Evolutionary conservation across 306 rosid species (phyloP), one percentile per base, ranked within the genome.

Genomic region (Fragaria ananassa): DNA sequence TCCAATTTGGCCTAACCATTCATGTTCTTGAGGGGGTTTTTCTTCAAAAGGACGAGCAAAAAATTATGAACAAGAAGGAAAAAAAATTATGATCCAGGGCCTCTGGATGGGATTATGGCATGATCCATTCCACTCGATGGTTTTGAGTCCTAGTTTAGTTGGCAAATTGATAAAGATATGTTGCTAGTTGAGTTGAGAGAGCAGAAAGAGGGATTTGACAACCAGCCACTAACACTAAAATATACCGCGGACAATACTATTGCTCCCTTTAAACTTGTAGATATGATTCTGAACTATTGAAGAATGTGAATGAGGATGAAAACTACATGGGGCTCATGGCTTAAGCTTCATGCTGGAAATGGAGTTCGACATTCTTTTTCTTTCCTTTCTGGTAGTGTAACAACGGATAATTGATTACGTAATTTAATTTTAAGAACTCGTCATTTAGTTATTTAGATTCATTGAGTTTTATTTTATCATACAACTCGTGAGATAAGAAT

Each of bases 61-160:
- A 75, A 31, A 41, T 42, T 71, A 63, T 65, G 67, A 58, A 37
- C 29, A 68, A 70, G 3, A 25, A 15, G 13, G 23, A 18, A 51
- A 51, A 18, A n/a, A 56, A 19, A 21, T 56, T 21, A 56, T 56
- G 61, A 56, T 56, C 61, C 61, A 54, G 63, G 77, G 25, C 11
- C 79, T 87, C 53, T 47, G 53, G 61, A 82, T 81, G 57, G 49
- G 86, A 81, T 82, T 86, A 84, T 84, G 80, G 34, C 85, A 79
- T 85, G 67, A 82, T 89, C 89, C 91, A 86, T 90, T 89, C 89
- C 91, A 86, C 92, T 86, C 76, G 83, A 76, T 10, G 82, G 70
- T 69, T 53, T 85, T 78, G 49, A 60, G 31, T 7, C 18, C 6
- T 53, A 77, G 66, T 81, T 74, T 64, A 78, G 34, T 71, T 47